Conservation (phyloP, 441 rosid species). For the Populus hybrid region DNA sequence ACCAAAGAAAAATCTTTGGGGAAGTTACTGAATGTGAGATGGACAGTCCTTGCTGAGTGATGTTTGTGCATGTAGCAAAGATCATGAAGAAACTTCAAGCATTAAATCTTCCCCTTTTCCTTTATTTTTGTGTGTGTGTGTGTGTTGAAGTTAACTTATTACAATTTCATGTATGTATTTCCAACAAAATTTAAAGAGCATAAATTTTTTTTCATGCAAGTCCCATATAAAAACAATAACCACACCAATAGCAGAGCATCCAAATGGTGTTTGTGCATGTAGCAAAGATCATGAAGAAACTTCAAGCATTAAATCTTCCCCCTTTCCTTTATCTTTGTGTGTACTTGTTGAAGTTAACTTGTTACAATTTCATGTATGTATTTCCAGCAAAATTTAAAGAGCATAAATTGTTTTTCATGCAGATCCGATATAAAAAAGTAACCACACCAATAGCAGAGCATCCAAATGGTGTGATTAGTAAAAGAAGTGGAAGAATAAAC, state of each 20-base stretch:
- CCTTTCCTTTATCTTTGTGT: too few species aligned
- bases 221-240: slow-evolving; percentile 7
- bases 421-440: not conserved
- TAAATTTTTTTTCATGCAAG: not conserved
- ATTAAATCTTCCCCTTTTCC: too few species aligned
- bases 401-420: not conserved
- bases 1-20: not conserved
- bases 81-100: not conserved
- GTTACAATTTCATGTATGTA: not conserved
- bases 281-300: not conserved
- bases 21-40: not conserved
- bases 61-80: not conserved
- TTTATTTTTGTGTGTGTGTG: too few species aligned
- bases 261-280: not conserved
- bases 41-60: not conserved
- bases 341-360: not conserved
- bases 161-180: not conserved
- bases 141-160: not conserved
- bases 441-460: slow-evolving; percentile 16
- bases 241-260: slow-evolving; percentile 18
- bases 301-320: too few species aligned
- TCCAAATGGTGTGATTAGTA: slow-evolving; percentile 19
- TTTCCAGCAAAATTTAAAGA: not conserved
- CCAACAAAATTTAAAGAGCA: not conserved
- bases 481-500: not conserved